Conservation (phyloP, 1,139 yeast genomes). For the Yamadazyma diospyri region DNA sequence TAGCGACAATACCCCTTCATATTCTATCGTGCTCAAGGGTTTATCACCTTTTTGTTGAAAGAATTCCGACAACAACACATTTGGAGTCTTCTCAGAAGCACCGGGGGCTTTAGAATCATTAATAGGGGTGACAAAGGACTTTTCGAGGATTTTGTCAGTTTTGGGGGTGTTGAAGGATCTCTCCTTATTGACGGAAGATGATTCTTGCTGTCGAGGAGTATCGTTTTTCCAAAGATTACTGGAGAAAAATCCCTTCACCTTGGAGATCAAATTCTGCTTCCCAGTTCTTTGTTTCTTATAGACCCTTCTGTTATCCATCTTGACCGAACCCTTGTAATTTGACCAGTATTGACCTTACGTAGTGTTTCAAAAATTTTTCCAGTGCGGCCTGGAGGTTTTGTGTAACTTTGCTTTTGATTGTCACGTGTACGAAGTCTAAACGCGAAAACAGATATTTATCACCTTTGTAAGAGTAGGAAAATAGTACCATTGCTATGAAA, state of each 20-base stretch:
- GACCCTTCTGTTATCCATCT: constrained; percentile 46
- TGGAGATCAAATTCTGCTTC: constrained; percentile 26
- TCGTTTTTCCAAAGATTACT: constrained; percentile 15
- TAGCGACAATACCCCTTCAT: constrained; percentile 77
- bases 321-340: no score
- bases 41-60: constrained; percentile 72
- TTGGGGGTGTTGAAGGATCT: constrained; percentile 1
- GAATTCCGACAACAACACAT: constrained; percentile 65
- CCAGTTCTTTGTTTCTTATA: constrained; percentile 18
- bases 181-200: no score
- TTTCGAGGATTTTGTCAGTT: constrained; percentile 2
- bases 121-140: neutral
- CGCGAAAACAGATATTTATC: no score
- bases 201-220: no score
- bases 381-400: no score
- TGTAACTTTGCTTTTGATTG: no score
- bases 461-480: no score
- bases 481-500: no score
- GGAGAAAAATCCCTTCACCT: constrained; percentile 26
- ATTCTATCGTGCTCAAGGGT: constrained; percentile 73
- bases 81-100: constrained; percentile 22
- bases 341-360: no score
- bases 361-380: no score
- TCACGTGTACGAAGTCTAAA: no score
- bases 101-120: constrained; percentile 7